A percentile compares a stretch with the other conserved stretches of the same genome.
phyloP scores from a whole-genome alignment of 768 basidiomycete genomes.

The Cytidiella melzeri region DNA sequence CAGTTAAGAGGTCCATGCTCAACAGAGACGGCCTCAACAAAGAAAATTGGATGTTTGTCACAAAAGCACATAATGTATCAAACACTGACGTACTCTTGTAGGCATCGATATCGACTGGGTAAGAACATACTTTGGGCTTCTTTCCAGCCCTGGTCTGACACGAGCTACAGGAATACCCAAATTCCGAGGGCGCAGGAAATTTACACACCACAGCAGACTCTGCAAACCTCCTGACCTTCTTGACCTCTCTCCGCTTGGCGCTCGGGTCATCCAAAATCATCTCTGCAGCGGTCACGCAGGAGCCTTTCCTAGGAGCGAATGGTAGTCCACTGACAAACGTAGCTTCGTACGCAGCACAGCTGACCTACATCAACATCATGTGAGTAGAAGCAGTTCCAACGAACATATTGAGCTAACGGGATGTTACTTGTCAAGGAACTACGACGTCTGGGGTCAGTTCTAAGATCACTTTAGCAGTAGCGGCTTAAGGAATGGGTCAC shows the following conservation, averaged over 20 bases:
- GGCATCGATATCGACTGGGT: conserved; percentile 62
- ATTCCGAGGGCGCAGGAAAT: conserved; percentile 56
- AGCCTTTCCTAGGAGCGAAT: too few relatives aligned
- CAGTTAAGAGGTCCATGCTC: conserved; percentile 74
- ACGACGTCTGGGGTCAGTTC: conserved; percentile 68
- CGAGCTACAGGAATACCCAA: conserved; percentile 61
- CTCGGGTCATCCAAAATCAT: too few relatives aligned
- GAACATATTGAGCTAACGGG: too few relatives aligned
- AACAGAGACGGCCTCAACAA: conserved; percentile 75
- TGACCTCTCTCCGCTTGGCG: too few relatives aligned
- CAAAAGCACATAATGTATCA: too few relatives aligned
- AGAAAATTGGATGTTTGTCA: conserved; percentile 91
- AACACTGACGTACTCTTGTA: too few relatives aligned
- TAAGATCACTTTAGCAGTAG: too few relatives aligned
- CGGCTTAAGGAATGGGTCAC: background rate
- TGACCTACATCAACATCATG: too few relatives aligned
- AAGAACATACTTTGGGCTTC: background rate
- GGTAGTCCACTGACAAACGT: conserved; percentile 61
- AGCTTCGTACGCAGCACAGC: conserved; percentile 54
- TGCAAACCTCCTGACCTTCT: conserved; percentile 55
- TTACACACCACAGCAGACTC: conserved; percentile 52
- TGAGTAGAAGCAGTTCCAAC: too few relatives aligned
- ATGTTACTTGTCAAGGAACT: conserved; percentile 67
- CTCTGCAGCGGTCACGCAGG: too few relatives aligned
- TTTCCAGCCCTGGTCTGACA: conserved; percentile 2